Evolutionary conservation across 106 monocot genomes (phyloP), one percentile per base, ranked within the genome.

Genomic region (Dioscorea dumetorum): DNA sequence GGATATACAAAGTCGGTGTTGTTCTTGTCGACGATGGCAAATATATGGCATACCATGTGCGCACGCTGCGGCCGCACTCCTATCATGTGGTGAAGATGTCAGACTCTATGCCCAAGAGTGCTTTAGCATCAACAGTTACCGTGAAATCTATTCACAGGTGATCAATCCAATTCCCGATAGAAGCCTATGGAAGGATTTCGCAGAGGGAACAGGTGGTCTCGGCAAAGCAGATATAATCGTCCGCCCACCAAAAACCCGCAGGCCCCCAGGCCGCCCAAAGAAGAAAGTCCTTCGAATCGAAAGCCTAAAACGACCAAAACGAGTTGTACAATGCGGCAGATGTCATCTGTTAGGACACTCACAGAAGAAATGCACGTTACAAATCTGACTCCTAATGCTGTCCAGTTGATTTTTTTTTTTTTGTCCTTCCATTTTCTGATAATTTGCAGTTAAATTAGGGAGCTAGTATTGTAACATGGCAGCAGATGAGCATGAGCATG

Each of bases 321-420:
- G 84, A 53, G 80, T 97, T 65, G 95, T 97, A 12, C 95, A 95
- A 60, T 95, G 95, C 82, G 95, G 95, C 12, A 85, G 95, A 24
- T 95, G 95, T 72, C 95, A 95, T 87, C 76, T 95, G 17, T 76
- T 95, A 66, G 95, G 95, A 21, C 95, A 95, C 74, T 95, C 95
- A 58, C 95, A 95, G 78, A 95, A 95, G 88, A 95, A 95, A 74
- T 95, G 95, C 69, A 73, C 84, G 32, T 60, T 88, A 73, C 86
- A 70, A 63, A 63, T 76, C 51, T 88, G 80, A 87, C 62, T 41
- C 41, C 41, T 5, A 28, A 41, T 41, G 41, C 41, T 41, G 41
- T 41, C 41, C 41, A 41, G 9, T 6, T 41, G 41, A 41, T 3
- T 41, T 41, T 10, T 41, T 41, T 41, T 41, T 10, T 41, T 41